Evolutionary conservation across 176 grass and related monocot species (phyloP).

Genomic region (Lolium perenne): DNA sequence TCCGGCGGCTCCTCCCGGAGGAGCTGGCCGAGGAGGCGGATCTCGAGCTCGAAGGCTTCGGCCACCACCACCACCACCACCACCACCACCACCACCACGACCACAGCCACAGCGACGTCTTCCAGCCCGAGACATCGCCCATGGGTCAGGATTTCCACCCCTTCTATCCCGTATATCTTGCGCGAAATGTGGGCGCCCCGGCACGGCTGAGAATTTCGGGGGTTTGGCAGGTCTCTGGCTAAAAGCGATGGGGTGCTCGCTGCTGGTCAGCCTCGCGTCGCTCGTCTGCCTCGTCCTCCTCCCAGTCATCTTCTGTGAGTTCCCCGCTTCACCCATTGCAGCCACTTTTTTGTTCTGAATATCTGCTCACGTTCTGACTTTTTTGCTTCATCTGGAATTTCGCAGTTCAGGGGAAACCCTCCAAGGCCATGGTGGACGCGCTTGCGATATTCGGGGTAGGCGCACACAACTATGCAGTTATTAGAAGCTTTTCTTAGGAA

Average conservation of each 20-base stretch:
- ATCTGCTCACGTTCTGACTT: conserved; percentile 4
- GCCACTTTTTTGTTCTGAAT: background rate
- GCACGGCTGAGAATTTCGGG: conserved; percentile 34
- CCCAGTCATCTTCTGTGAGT: conserved; percentile 92
- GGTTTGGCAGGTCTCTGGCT: conserved; percentile 75
- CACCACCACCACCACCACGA: conserved; percentile 42
- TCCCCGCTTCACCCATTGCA: background rate
- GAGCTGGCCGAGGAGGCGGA: conserved; percentile 95
- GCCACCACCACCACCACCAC: conserved; percentile 19
- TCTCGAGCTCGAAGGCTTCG: conserved; percentile 73
- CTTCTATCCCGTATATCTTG: background rate
- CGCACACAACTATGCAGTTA: conserved; percentile 17
- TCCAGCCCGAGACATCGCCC: conserved; percentile 46
- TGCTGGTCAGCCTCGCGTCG: conserved; percentile 95
- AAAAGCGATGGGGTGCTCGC: conserved; percentile 93
- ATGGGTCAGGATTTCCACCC: conserved; percentile 57
- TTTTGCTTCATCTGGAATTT: conserved; percentile 2
- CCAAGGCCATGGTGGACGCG: conserved; percentile 81
- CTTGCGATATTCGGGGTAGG: conserved; percentile 95
- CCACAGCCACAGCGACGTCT: conserved; percentile 50
- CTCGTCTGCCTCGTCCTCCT: conserved; percentile 92
- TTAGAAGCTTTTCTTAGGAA: background rate
- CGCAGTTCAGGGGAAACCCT: conserved; percentile 93
- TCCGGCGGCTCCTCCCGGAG: conserved; percentile 77
- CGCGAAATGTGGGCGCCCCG: background rate